These are phyloP conservation scores for Trametes coccinea DNA, from an alignment of 768 basidiomycete species.

Conservation along the genomic window DNA sequence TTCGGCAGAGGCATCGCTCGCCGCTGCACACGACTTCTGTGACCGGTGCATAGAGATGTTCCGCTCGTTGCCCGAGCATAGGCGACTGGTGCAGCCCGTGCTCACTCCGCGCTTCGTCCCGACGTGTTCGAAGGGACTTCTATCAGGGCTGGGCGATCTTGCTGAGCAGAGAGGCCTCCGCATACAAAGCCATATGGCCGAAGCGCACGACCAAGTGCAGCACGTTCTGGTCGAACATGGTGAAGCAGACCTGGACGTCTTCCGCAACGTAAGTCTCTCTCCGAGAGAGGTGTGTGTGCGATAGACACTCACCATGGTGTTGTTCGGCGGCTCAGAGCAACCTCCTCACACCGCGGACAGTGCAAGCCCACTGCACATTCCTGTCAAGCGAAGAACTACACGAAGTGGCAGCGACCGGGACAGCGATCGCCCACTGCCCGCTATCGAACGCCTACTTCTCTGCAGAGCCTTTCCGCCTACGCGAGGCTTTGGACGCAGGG, in stretches of 20 bases:
- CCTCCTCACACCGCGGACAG: conserved; percentile 61
- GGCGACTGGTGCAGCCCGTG: conserved; percentile 72
- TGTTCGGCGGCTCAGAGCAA: conserved; percentile 42
- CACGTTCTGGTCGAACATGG: conserved; percentile 65
- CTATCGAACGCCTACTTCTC: conserved; percentile 90
- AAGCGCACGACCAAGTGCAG: conserved; percentile 73
- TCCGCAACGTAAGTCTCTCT: conserved; percentile 53
- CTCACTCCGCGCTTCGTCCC: conserved; percentile 90
- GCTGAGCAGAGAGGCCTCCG: conserved; percentile 46
- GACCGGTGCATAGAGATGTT: conserved; percentile 45
- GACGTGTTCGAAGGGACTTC: conserved; percentile 75
- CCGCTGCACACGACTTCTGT: conserved; percentile 58
- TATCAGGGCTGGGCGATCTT: conserved; percentile 61
- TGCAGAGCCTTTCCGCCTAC: conserved; percentile 61
- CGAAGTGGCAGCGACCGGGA: conserved; percentile 49
- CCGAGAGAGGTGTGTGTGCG: not conserved
- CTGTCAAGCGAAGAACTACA: conserved; percentile 52
- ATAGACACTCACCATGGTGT: not conserved
- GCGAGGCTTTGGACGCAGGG: conserved; percentile 63
- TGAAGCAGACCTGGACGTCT: conserved; percentile 72
- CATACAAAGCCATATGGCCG: conserved; percentile 83
- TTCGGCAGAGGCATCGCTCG: conserved; percentile 49
- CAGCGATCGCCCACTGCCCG: conserved; percentile 83
- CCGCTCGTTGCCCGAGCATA: conserved; percentile 42
- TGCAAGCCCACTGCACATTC: conserved; percentile 92